Percentiles rank a stretch among this genome's conserved stretches.
Conservation (phyloP, 139 green algal genomes). For the Picochlorum sp. region DNA sequence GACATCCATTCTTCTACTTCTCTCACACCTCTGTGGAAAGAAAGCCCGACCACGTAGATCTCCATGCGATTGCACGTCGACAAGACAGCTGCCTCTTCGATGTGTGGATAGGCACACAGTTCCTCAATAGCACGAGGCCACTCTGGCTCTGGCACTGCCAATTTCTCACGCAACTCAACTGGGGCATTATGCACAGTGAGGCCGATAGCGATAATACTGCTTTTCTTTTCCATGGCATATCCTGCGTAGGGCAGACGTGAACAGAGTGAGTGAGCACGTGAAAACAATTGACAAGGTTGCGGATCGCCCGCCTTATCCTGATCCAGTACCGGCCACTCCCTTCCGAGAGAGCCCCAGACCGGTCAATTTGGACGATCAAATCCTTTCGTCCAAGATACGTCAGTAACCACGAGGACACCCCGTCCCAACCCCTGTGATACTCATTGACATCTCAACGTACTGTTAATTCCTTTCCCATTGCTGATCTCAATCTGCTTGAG, state of each 20-base stretch:
- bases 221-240: slow-evolving; percentile 83
- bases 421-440: background rate
- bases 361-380: too few relatives aligned
- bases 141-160: slow-evolving; percentile 91
- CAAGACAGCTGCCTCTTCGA: slow-evolving; percentile 95
- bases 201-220: slow-evolving; percentile 90
- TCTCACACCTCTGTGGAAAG: slow-evolving; percentile 84
- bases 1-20: slow-evolving; percentile 98
- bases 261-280: background rate
- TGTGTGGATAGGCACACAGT: slow-evolving; percentile 87
- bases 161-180: slow-evolving; percentile 94
- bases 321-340: background rate
- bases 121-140: slow-evolving; percentile 90
- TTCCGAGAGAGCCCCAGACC: background rate
- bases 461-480: slow-evolving; percentile 40
- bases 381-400: too few relatives aligned
- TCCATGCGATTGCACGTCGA: slow-evolving; percentile 99
- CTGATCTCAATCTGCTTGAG: slow-evolving; percentile 46
- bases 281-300: background rate
- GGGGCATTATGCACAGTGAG: slow-evolving; percentile 92
- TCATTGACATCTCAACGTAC: slow-evolving; percentile 36
- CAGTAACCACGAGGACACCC: background rate
- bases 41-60: slow-evolving; percentile 92
- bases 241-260: slow-evolving; percentile 45
- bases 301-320: background rate